Evolutionary conservation across 192 early-diverging fungal genomes (phyloP).

Genomic region (Backusella australiensis): DNA sequence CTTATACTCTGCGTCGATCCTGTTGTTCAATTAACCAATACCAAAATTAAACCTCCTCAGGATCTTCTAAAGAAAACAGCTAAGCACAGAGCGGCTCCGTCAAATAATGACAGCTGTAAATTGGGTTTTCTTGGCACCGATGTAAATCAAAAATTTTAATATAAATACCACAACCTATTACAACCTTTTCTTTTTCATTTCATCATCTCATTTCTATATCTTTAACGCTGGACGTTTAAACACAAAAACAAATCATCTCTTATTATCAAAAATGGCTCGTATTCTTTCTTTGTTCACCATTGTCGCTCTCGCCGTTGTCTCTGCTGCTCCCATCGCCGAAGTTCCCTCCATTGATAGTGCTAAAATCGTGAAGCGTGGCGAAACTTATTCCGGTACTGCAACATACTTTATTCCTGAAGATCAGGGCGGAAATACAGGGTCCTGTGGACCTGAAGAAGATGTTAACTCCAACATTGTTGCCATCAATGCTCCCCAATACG

Average conservation of each 20-base stretch:
- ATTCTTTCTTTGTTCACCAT: slow-evolving; percentile 11
- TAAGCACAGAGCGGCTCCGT: background rate
- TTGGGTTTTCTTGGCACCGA: background rate
- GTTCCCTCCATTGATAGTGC: background rate
- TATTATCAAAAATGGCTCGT: background rate
- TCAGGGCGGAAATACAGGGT: slow-evolving; percentile 23
- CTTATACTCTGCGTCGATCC: background rate
- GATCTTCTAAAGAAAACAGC: background rate
- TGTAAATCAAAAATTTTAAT: background rate
- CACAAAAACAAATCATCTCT: background rate
- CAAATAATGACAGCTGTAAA: background rate
- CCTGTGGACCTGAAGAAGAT: slow-evolving; percentile 22
- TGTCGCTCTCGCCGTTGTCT: slow-evolving; percentile 11
- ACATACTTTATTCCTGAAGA: slow-evolving; percentile 29
- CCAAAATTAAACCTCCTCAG: background rate
- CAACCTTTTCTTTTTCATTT: background rate
- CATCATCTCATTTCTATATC: background rate
- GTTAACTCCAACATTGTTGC: slow-evolving; percentile 19
- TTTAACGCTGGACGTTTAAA: slow-evolving; percentile 18
- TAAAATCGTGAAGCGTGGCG: background rate
- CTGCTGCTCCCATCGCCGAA: slow-evolving; percentile 1
- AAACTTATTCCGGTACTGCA: slow-evolving; percentile 13
- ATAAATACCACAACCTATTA: background rate
- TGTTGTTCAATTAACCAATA: background rate
- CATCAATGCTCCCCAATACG: slow-evolving; percentile 26